Percentiles rank a stretch among this genome's conserved stretches.
phyloP scores from a whole-genome alignment of 768 basidiomycete genomes.

The Artomyces pyxidatus region DNA sequence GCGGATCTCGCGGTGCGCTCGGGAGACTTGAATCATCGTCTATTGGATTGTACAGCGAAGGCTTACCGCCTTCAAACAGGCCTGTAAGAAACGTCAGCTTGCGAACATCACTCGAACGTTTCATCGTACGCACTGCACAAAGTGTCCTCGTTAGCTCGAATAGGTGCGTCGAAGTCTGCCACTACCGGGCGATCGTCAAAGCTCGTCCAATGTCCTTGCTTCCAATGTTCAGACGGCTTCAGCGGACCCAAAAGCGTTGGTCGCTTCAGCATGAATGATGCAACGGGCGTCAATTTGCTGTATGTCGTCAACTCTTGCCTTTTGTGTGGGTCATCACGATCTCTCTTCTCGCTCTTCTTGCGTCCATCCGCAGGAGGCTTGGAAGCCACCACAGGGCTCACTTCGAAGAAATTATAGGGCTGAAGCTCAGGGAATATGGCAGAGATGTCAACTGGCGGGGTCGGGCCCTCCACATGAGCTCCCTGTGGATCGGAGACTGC shows the following conservation, averaged over 20 bases:
- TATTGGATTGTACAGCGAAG: slow-evolving; percentile 2
- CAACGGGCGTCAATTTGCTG: slow-evolving; percentile 67
- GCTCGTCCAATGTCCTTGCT: slow-evolving; percentile 52
- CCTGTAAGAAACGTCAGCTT: too few relatives aligned
- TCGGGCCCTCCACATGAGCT: slow-evolving; percentile 18
- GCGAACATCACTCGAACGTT: too few relatives aligned
- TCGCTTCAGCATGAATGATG: slow-evolving; percentile 71
- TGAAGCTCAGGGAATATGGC: slow-evolving; percentile 83
- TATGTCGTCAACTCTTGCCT: slow-evolving; percentile 74
- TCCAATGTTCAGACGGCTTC: slow-evolving; percentile 72
- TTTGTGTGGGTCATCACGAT: slow-evolving; percentile 62
- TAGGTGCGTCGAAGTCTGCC: slow-evolving; percentile 9
- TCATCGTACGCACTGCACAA: slow-evolving; percentile 26
- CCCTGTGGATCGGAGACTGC: not conserved
- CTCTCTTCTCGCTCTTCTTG: slow-evolving; percentile 37
- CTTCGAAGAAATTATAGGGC: slow-evolving; percentile 47
- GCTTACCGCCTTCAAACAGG: slow-evolving; percentile 13
- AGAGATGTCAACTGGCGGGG: slow-evolving; percentile 40
- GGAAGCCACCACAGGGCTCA: slow-evolving; percentile 12
- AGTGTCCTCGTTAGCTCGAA: slow-evolving; percentile 35
- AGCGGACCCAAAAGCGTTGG: slow-evolving; percentile 82
- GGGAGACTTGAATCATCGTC: slow-evolving; percentile 14
- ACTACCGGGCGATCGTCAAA: slow-evolving; percentile 36
- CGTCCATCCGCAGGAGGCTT: slow-evolving; percentile 20
- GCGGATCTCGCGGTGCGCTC: slow-evolving; percentile 6